Evolutionary conservation across 768 basidiomycete genomes (phyloP).

Genomic region (Paxillus rubicundulus): DNA sequence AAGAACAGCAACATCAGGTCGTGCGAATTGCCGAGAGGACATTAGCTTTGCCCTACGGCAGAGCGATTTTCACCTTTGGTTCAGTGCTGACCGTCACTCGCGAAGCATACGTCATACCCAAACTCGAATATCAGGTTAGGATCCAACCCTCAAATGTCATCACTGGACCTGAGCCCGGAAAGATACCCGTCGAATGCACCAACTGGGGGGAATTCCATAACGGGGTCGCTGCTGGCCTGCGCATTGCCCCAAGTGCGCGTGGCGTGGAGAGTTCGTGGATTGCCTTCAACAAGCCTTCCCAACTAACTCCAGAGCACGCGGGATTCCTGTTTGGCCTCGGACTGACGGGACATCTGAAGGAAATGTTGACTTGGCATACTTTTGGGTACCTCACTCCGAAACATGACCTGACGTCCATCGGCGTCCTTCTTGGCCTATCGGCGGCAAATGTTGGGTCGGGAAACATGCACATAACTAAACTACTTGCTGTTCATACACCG

Average conservation of each 20-base stretch:
- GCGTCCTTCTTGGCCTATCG: slow-evolving; percentile 87
- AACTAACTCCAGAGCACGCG: slow-evolving; percentile 92
- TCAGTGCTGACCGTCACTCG: slow-evolving; percentile 71
- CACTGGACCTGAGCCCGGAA: slow-evolving; percentile 65
- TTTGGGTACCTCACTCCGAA: slow-evolving; percentile 94
- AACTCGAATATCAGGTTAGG: slow-evolving; percentile 72
- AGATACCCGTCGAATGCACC: slow-evolving; percentile 67
- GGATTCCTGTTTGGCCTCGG: slow-evolving; percentile 94
- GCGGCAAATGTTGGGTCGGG: slow-evolving; percentile 85
- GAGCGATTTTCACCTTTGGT: slow-evolving; percentile 90
- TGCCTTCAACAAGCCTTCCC: slow-evolving; percentile 89
- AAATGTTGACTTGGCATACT: slow-evolving; percentile 92
- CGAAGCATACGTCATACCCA: slow-evolving; percentile 77
- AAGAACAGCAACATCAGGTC: slow-evolving; percentile 81
- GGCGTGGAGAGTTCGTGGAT: slow-evolving; percentile 94
- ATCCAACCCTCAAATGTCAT: slow-evolving; percentile 70
- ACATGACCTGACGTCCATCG: slow-evolving; percentile 93
- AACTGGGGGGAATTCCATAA: slow-evolving; percentile 99
- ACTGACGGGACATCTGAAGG: slow-evolving; percentile 84
- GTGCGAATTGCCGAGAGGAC: slow-evolving; percentile 83
- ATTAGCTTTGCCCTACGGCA: slow-evolving; percentile 84
- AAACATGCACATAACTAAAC: slow-evolving; percentile 85
- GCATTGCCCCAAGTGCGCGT: slow-evolving; percentile 70
- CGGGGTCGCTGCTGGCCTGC: slow-evolving; percentile 89
- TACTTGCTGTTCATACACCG: slow-evolving; percentile 90